Conservation (phyloP, 768 basidiomycete genomes). For the Termitomyces titanicus region DNA sequence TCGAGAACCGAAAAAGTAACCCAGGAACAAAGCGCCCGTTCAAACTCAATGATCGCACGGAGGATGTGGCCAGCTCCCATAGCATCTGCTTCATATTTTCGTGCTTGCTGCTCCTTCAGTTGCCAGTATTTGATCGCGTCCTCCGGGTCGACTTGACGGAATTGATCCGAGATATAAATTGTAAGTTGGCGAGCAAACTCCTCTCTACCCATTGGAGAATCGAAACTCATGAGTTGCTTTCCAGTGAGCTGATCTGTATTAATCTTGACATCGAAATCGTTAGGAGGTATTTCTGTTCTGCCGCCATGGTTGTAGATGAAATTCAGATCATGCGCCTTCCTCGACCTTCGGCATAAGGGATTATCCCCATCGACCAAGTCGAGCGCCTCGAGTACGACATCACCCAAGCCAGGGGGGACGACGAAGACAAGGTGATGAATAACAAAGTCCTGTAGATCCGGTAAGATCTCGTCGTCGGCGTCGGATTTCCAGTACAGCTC, state of each 20-base stretch:
- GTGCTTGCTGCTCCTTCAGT: slow-evolving; percentile 12
- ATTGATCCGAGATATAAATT: slow-evolving; percentile 30
- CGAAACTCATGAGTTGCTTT: slow-evolving; percentile 28
- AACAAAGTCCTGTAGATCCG: slow-evolving; percentile 22
- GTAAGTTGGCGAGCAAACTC: slow-evolving; percentile 47
- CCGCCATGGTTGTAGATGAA: slow-evolving; percentile 7
- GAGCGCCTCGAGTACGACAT: slow-evolving; percentile 25
- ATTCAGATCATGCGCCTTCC: slow-evolving; percentile 13
- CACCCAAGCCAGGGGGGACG: slow-evolving; percentile 25
- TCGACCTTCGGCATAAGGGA: slow-evolving; percentile 8
- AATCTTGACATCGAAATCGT: slow-evolving; percentile 9
- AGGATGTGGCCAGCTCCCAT: slow-evolving; percentile 26
- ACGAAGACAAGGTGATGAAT: slow-evolving; percentile 20
- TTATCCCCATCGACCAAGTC: slow-evolving; percentile 17
- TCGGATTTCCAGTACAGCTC: slow-evolving; percentile 62
- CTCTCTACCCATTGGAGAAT: slow-evolving; percentile 31
- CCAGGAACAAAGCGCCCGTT: slow-evolving; percentile 35
- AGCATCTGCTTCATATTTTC: slow-evolving; percentile 13
- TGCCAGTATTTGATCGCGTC: slow-evolving; percentile 40
- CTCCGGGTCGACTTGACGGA: slow-evolving; percentile 37
- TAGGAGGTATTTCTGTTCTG: not conserved
- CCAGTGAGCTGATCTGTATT: slow-evolving; percentile 22
- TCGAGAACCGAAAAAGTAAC: slow-evolving; percentile 32
- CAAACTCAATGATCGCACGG: slow-evolving; percentile 29
- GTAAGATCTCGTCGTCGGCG: slow-evolving; percentile 41